A percentile compares a stretch with the other conserved stretches of the same genome.
Conservation (phyloP, 331 rosid genomes). For the Malus hybrid region DNA sequence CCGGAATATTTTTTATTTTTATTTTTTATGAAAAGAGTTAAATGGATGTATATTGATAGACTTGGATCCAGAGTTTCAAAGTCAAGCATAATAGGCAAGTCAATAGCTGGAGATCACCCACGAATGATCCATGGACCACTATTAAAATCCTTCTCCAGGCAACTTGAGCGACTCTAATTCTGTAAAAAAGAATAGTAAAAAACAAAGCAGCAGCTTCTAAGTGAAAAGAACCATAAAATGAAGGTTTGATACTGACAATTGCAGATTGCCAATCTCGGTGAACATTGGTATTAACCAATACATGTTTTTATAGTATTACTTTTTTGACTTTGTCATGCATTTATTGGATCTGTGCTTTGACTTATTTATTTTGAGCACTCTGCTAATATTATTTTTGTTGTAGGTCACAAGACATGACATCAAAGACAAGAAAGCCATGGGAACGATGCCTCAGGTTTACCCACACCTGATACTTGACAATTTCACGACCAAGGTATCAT, state of each 20-base stretch:
- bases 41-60: too few species aligned
- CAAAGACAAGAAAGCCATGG: constrained; percentile 67
- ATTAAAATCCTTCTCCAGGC: too few species aligned
- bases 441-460: constrained; percentile 89
- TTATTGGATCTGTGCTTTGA: constrained; percentile 4
- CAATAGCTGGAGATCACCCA: too few species aligned
- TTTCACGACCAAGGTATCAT: constrained; percentile 72
- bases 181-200: neutral
- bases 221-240: neutral
- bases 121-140: too few species aligned
- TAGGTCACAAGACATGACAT: constrained; percentile 92
- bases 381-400: constrained; percentile 20
- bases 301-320: neutral
- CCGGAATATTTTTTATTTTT: too few species aligned
- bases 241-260: neutral
- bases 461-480: constrained; percentile 78
- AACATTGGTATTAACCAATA: neutral
- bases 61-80: too few species aligned
- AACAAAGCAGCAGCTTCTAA: neutral
- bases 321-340: neutral
- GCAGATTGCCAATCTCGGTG: neutral
- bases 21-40: too few species aligned
- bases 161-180: too few species aligned
- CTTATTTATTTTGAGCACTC: neutral
- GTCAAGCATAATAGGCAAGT: too few species aligned